Evolutionary conservation across 305 asterid species (phyloP).

Genomic region (Fraxinus albicans): DNA sequence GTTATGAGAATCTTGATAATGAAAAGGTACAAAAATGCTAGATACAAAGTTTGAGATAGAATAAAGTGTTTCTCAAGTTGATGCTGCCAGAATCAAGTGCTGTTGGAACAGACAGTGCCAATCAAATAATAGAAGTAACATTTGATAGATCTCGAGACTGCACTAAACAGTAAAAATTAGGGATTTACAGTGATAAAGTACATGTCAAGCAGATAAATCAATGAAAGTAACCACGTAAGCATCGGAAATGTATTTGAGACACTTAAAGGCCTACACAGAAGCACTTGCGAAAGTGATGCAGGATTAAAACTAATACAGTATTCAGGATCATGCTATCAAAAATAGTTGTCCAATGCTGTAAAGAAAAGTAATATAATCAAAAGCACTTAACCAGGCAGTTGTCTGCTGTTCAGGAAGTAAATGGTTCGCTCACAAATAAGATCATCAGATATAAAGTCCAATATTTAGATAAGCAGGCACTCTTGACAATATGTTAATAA

Average conservation of each 20-base stretch:
- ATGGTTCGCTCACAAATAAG: constrained; percentile 2
- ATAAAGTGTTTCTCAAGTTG: background rate
- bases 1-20: background rate
- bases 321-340: background rate
- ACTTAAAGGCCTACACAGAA: background rate
- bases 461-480: constrained; percentile 2
- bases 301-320: background rate
- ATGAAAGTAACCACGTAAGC: background rate
- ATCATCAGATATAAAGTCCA: constrained; percentile 10
- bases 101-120: background rate
- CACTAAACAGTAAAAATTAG: background rate
- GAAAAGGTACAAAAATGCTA: constrained; percentile 16
- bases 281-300: background rate
- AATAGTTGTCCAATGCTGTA: background rate
- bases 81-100: background rate
- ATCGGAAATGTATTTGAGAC: constrained; percentile 3
- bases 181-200: background rate
- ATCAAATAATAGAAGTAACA: background rate
- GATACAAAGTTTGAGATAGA: background rate
- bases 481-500: constrained; percentile 14
- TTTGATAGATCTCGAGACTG: background rate
- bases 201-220: constrained; percentile 1
- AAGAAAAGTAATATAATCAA: background rate
- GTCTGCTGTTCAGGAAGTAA: background rate
- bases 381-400: background rate